Conservation (phyloP, 768 basidiomycete genomes). For the Auriscalpium vulgare region DNA sequence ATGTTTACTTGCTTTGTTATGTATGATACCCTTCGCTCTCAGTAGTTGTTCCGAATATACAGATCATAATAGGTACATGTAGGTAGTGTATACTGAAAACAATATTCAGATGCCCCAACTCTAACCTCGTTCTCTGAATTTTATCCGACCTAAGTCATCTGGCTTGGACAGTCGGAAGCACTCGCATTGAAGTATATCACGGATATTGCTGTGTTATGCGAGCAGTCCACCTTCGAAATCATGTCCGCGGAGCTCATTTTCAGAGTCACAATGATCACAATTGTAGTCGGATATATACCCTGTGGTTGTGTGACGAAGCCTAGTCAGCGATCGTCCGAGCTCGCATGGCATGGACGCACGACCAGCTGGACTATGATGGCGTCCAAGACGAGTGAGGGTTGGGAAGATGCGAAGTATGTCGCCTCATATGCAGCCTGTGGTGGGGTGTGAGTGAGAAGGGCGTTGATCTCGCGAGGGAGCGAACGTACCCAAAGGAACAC, state of each 20-base stretch:
- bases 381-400: neutral
- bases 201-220: neutral
- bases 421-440: neutral
- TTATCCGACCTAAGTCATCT: too few relatives aligned
- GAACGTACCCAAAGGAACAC: neutral
- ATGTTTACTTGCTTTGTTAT: too few relatives aligned
- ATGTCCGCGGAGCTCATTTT: constrained; percentile 3
- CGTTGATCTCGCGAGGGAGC: neutral
- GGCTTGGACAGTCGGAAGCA: too few relatives aligned
- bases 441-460: neutral
- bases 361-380: neutral
- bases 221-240: neutral
- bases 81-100: too few relatives aligned
- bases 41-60: too few relatives aligned
- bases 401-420: neutral
- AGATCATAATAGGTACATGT: too few relatives aligned
- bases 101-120: too few relatives aligned
- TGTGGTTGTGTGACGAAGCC: neutral
- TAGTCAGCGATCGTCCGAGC: neutral
- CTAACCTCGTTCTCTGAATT: too few relatives aligned
- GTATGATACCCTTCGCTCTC: too few relatives aligned
- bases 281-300: constrained; percentile 5
- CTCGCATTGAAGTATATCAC: too few relatives aligned
- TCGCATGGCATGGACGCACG: neutral
- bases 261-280: constrained; percentile 5